Conservation (phyloP, 2,329 filamentous ascomycete genomes). For the Coniochaeta prunicola region DNA sequence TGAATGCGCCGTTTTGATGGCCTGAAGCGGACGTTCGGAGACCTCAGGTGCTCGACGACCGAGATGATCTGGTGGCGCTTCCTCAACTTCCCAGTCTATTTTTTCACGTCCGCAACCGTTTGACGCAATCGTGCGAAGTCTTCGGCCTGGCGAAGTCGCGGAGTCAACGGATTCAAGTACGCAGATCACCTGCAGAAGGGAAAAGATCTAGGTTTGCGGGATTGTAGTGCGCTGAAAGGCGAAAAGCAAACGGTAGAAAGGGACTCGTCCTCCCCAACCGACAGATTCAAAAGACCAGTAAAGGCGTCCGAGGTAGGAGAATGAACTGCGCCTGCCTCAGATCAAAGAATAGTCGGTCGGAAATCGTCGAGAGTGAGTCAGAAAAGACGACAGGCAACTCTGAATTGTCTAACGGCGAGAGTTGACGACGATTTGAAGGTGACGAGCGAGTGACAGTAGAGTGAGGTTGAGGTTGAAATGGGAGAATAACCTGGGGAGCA, state of each 20-base stretch:
- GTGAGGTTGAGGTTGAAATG: not conserved
- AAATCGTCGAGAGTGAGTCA: not conserved
- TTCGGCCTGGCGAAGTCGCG: not conserved
- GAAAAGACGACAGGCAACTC: not conserved
- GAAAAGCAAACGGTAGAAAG: not conserved
- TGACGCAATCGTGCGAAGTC: not conserved
- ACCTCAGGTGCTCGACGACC: constrained; percentile 10
- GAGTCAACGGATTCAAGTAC: not conserved
- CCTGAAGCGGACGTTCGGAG: constrained; percentile 12
- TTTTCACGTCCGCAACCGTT: not conserved
- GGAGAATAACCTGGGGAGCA: constrained; percentile 1
- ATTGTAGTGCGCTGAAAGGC: not conserved
- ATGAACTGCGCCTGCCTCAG: constrained; percentile 23
- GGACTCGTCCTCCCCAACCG: constrained; percentile 15
- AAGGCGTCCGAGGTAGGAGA: constrained; percentile 49
- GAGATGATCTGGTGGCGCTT: constrained; percentile 3
- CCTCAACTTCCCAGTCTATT: not conserved
- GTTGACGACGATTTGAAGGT: constrained; percentile 3
- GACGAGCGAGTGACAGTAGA: constrained; percentile 7
- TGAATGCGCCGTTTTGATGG: constrained; percentile 61
- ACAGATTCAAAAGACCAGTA: constrained; percentile 42
- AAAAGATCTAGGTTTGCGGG: not conserved
- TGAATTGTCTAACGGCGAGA: not conserved
- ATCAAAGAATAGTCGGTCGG: constrained; percentile 26
- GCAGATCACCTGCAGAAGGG: not conserved